These are phyloP conservation scores for Gossypium rotundifolium DNA, from an alignment of 345 rosid genomes.

Conservation along the genomic window DNA sequence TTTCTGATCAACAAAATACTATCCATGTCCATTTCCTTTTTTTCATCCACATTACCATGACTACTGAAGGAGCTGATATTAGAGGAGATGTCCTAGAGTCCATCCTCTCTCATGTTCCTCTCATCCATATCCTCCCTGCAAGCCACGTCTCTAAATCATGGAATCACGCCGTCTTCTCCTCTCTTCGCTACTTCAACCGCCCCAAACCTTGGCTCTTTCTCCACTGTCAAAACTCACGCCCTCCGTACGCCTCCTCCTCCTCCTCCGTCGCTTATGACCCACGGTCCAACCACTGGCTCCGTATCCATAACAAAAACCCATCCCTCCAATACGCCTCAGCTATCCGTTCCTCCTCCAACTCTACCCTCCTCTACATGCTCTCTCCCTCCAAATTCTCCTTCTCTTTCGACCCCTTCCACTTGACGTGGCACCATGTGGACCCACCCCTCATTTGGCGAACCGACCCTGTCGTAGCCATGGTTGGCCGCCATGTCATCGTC, in stretches of 20 bases:
- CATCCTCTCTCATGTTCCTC: slow-evolving; percentile 47
- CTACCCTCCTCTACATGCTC: slow-evolving; percentile 50
- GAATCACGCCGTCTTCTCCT: slow-evolving; percentile 56
- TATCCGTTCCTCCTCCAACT: slow-evolving; percentile 50
- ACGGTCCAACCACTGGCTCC: slow-evolving; percentile 46
- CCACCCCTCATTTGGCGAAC: slow-evolving; percentile 54
- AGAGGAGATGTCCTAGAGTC: slow-evolving; percentile 51
- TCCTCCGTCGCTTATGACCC: slow-evolving; percentile 61
- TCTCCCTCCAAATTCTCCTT: slow-evolving; percentile 52
- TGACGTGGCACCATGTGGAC: slow-evolving; percentile 52
- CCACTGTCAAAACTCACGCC: slow-evolving; percentile 33
- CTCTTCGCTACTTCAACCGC: slow-evolving; percentile 42
- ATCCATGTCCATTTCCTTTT: too few species aligned
- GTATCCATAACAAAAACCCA: slow-evolving; percentile 23
- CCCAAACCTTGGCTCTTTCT: slow-evolving; percentile 64
- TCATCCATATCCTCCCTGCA: slow-evolving; percentile 53
- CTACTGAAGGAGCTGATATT: neutral
- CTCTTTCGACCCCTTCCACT: slow-evolving; percentile 66
- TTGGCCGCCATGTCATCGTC: slow-evolving; percentile 35
- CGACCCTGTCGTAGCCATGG: slow-evolving; percentile 63
- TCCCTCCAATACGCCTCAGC: slow-evolving; percentile 21
- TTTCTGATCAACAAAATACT: too few species aligned
- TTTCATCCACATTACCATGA: too few species aligned
- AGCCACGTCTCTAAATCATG: slow-evolving; percentile 58
- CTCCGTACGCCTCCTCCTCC: slow-evolving; percentile 31